phyloP scores from a whole-genome alignment of 108 stramenopile species.

The Mediolabrus comicus region DNA sequence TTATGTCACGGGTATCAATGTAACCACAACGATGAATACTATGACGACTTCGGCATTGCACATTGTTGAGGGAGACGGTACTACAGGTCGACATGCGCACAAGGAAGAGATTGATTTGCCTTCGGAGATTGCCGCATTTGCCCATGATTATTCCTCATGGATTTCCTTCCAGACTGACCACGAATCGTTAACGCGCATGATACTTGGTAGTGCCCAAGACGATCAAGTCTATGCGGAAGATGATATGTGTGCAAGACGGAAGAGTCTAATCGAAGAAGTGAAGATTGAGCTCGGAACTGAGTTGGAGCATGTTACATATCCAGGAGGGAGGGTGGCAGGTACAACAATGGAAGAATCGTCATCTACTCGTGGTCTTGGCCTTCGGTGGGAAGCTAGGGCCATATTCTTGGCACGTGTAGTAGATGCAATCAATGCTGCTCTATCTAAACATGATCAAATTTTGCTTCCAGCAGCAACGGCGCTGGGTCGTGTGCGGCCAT shows the following conservation, averaged over 20 bases:
- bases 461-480: conserved; percentile 31
- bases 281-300: conserved; percentile 29
- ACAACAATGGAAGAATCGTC: neutral
- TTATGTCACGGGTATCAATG: conserved; percentile 49
- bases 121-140: conserved; percentile 45
- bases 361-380: conserved; percentile 27
- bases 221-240: conserved; percentile 51
- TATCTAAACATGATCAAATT: conserved; percentile 55
- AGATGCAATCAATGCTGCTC: conserved; percentile 45
- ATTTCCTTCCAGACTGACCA: conserved; percentile 46
- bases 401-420: conserved; percentile 41
- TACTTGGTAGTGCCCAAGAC: conserved; percentile 47
- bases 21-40: conserved; percentile 18
- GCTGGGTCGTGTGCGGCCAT: conserved; percentile 23
- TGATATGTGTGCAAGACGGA: conserved; percentile 36
- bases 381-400: conserved; percentile 47
- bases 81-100: conserved; percentile 4
- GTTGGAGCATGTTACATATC: conserved; percentile 29
- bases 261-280: conserved; percentile 25
- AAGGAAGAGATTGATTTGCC: conserved; percentile 41
- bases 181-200: conserved; percentile 44
- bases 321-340: conserved; percentile 8
- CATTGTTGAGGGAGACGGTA: conserved; percentile 10
- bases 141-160: conserved; percentile 49
- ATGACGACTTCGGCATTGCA: conserved; percentile 10